Percentiles rank a stretch among this genome's conserved stretches.
These are phyloP conservation scores for Angophora floribunda DNA, from an alignment of 345 rosid species.

Conservation along the genomic window DNA sequence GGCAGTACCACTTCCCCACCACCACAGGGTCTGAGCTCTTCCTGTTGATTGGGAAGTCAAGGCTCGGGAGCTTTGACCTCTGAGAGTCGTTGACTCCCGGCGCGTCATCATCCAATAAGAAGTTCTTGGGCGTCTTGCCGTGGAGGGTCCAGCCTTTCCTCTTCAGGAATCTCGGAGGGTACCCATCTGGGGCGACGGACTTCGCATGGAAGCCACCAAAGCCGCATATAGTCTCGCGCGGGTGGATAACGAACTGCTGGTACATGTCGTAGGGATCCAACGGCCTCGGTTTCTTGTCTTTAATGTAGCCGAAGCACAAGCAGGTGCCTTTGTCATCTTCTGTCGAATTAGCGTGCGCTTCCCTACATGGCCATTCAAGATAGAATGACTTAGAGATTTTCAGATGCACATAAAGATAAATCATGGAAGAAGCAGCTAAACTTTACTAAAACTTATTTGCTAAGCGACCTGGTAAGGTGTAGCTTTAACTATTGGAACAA, in stretches of 20 bases:
- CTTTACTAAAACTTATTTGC: background rate
- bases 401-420: background rate
- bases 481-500: background rate
- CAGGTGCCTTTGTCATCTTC: slow-evolving; percentile 26
- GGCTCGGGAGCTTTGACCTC: slow-evolving; percentile 31
- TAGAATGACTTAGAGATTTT: background rate
- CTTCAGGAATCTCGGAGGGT: slow-evolving; percentile 38
- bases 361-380: slow-evolving; percentile 1
- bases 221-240: background rate
- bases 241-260: slow-evolving; percentile 22
- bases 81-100: slow-evolving; percentile 25
- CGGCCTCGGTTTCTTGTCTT: slow-evolving; percentile 17
- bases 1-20: slow-evolving; percentile 68
- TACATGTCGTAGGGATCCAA: slow-evolving; percentile 15
- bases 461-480: accelerated
- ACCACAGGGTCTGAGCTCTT: slow-evolving; percentile 3
- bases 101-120: slow-evolving; percentile 38
- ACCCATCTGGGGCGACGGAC: slow-evolving; percentile 36
- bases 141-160: slow-evolving; percentile 35
- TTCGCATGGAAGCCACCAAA: slow-evolving; percentile 17
- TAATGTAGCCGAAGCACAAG: slow-evolving; percentile 15
- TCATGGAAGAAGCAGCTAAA: background rate
- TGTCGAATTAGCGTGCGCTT: slow-evolving; percentile 31
- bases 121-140: slow-evolving; percentile 12
- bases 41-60: slow-evolving; percentile 1